Conservation (phyloP, 1,139 yeast species). For the Sugiyamaella paludigena region DNA sequence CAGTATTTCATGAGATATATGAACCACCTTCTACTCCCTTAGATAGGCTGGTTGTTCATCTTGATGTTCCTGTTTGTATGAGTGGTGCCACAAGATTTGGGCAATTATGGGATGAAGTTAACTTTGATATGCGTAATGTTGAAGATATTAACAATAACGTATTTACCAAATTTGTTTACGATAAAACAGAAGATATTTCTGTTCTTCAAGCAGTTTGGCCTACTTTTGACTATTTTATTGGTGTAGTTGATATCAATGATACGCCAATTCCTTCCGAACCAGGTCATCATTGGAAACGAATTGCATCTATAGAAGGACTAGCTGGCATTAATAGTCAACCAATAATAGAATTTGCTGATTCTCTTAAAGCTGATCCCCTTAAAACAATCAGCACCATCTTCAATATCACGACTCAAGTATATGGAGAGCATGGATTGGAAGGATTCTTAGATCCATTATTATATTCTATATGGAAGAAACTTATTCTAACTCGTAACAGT, state of each 20-base stretch:
- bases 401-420: background rate
- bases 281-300: slow-evolving; percentile 41
- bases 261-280: slow-evolving; percentile 24
- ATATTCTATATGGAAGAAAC: slow-evolving; percentile 10
- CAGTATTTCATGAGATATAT: slow-evolving; percentile 48
- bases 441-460: background rate
- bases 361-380: background rate
- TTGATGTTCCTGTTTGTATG: slow-evolving; percentile 84
- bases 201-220: slow-evolving; percentile 49
- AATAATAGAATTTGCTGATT: background rate
- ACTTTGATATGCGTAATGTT: slow-evolving; percentile 5
- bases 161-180: slow-evolving; percentile 51
- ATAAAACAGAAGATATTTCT: slow-evolving; percentile 61
- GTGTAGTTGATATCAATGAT: slow-evolving; percentile 40
- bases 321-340: slow-evolving; percentile 36
- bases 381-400: background rate
- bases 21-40: slow-evolving; percentile 1
- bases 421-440: background rate
- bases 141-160: background rate
- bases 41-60: slow-evolving; percentile 48
- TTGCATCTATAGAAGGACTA: slow-evolving; percentile 41
- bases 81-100: slow-evolving; percentile 80
- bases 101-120: slow-evolving; percentile 43
- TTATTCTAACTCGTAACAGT: slow-evolving; percentile 23
- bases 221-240: slow-evolving; percentile 57